These are phyloP conservation scores for Boletales sp. DNA, from an alignment of 768 basidiomycete species.

Conservation along the genomic window DNA sequence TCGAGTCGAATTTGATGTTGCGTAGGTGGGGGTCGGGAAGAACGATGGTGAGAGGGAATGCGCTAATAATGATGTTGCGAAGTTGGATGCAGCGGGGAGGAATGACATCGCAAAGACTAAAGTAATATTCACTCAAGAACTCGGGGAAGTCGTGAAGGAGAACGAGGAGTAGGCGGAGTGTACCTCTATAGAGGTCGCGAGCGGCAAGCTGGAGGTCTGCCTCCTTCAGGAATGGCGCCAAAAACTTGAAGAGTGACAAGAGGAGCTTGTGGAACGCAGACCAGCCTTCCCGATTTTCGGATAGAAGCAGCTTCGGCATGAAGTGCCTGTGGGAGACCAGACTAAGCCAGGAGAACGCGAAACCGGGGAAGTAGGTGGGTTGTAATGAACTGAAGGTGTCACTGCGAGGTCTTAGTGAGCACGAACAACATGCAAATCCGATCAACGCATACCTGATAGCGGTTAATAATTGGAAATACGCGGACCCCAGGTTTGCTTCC, in stretches of 20 bases:
- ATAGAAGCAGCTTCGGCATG: slow-evolving; percentile 91
- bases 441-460: slow-evolving; percentile 72
- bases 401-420: slow-evolving; percentile 37
- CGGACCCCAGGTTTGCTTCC: slow-evolving; percentile 79
- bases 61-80: slow-evolving; percentile 93
- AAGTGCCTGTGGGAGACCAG: slow-evolving; percentile 93
- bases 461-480: slow-evolving; percentile 85
- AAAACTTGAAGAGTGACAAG: slow-evolving; percentile 91
- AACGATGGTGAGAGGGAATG: slow-evolving; percentile 78
- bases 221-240: slow-evolving; percentile 84
- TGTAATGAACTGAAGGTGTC: slow-evolving; percentile 95
- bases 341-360: slow-evolving; percentile 98
- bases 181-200: slow-evolving; percentile 85
- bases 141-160: slow-evolving; percentile 99
- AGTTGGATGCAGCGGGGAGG: slow-evolving; percentile 93
- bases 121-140: slow-evolving; percentile 95
- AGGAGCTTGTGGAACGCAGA: slow-evolving; percentile 93
- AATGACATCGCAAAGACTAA: slow-evolving; percentile 90
- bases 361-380: slow-evolving; percentile 95
- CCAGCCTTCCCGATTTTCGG: slow-evolving; percentile 95
- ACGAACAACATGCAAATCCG: background rate
- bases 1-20: slow-evolving; percentile 66
- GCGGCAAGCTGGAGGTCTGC: slow-evolving; percentile 77
- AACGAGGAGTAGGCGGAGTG: slow-evolving; percentile 86
- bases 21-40: slow-evolving; percentile 87